Base-by-base conservation (phyloP, 345 rosid genomes). In the Limnanthes douglasii region DNA sequence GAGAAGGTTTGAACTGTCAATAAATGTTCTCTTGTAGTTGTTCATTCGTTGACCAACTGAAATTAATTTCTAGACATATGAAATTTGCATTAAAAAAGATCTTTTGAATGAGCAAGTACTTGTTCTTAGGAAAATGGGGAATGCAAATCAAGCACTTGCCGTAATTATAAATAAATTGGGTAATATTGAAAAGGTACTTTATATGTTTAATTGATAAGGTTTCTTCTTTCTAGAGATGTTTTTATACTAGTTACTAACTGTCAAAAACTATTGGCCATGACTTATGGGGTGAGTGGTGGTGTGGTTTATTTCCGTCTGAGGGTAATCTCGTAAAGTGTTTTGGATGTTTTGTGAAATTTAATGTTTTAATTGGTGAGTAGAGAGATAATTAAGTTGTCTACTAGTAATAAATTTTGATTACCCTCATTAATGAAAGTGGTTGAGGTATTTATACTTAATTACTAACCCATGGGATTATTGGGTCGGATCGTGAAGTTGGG, bases 81-180 rank as follows among this genome's bases (percentile, higher is more conserved):
- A 85, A 36, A 68, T 78, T 40, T 92, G 99, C 49, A 57, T 75
- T 46, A 69, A 40, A n/a, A 78, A 65, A 69, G 68, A 73, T 64
- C 83, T 92, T 46, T 53, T 85, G 37, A 75, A 41, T 53, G 99
- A 80, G 75, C 99, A 92, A 65, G 99, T 92, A 15, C 85, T 92
- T 60, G 61, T 92, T 41, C 79, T 92, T 40, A 96, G 96, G 46
- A 77, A 96, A 60, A 92, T 92, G 99, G 96, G 99, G 37, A 92
- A 92, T 50, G 44, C 96, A 27, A 85, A 65, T 53, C 71, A 73
- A 64, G 99, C 96, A 41, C 75, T 92, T 35, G 71, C 88, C 11
- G 78, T 85, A 54, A 92, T 85, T 60, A 81, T 92, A 43, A 80
- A 92, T 51, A 54, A 80, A 54, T 53, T 92, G 33, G 96, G 94